Evolutionary conservation across 108 stramenopile genomes (phyloP), one percentile per base, ranked within the genome.

Genomic region (Cyclotella cryptica): DNA sequence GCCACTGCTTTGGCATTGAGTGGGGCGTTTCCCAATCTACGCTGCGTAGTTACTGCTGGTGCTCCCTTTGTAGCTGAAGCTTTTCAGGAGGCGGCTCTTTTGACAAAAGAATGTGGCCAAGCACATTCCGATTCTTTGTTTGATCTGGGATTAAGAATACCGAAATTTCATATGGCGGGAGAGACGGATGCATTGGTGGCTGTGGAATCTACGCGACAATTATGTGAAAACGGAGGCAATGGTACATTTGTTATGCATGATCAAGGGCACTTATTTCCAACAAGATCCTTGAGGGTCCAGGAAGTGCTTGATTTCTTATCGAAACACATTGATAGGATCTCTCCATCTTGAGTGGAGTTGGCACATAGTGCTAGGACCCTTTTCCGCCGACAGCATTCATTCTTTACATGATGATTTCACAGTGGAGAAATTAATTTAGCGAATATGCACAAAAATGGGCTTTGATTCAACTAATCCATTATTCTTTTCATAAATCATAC

Each of bases 221-320:
- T 92, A 7, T 82, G 85, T 68, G 75, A 83, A 15, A 55, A 40
- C 18, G 91, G 88, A 21, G 91, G 91, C n/a, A 90, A 83, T 66
- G 91, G 91, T 12, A 54, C 43, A 12, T 60, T 92, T 7, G 47
- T 87, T 44, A 19, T 86, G 27, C 91, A 92, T 61, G 91, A 90
- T 47, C 85, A 90, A 61, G 91, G 91, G 18, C 91, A 92, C 67
- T 55, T 92, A 21, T 92, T 92, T 51, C 91, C 91, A 1, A 92
- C 91, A 9, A 73, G 84, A 76, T 88, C 88, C 12, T 85, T 63
- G 21, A 59, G 75, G 21, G 89, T 90, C 30, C 80, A 86, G 30
- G 66, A 80, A 44, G 75, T 92, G 64, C 69, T 90, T n/a, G 87
- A 87, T 18, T 92, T 91, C 78, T 77, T 91, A 44, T 62, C 74